Evolutionary conservation across 805 yeast genomes (phyloP).

Genomic region (Lachancea waltii): DNA sequence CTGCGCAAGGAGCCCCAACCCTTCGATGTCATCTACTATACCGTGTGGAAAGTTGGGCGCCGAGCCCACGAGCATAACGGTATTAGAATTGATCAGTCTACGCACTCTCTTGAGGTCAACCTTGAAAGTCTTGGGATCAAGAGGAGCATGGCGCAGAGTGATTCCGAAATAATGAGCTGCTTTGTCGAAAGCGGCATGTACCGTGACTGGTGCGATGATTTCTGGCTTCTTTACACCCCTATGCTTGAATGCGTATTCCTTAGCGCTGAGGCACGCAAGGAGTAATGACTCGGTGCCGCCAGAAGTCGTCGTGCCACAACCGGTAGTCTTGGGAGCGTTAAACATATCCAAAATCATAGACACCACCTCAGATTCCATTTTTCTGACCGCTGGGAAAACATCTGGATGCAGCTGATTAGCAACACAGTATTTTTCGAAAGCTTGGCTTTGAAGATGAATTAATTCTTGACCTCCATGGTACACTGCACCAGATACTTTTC

Average conservation of each 20-base stretch:
- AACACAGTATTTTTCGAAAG: slow-evolving; percentile 70
- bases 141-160: slow-evolving; percentile 70
- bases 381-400: slow-evolving; percentile 91
- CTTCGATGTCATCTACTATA: slow-evolving; percentile 80
- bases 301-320: slow-evolving; percentile 73
- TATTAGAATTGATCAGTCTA: slow-evolving; percentile 64
- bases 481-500: slow-evolving; percentile 90
- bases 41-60: slow-evolving; percentile 99
- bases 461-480: slow-evolving; percentile 91
- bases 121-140: slow-evolving; percentile 59
- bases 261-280: slow-evolving; percentile 81
- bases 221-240: slow-evolving; percentile 69
- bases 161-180: slow-evolving; percentile 89
- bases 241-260: slow-evolving; percentile 57
- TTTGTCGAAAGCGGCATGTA: slow-evolving; percentile 93
- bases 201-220: slow-evolving; percentile 79
- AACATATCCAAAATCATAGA: slow-evolving; percentile 79
- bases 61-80: slow-evolving; percentile 82
- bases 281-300: slow-evolving; percentile 95
- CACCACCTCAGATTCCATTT: slow-evolving; percentile 94
- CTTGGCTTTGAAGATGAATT: slow-evolving; percentile 64
- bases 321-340: slow-evolving; percentile 60
- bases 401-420: slow-evolving; percentile 97
- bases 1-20: slow-evolving; percentile 54
- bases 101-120: slow-evolving; percentile 61